Conservation (phyloP, 805 yeast species). For the Cyberlindnera veronae region DNA sequence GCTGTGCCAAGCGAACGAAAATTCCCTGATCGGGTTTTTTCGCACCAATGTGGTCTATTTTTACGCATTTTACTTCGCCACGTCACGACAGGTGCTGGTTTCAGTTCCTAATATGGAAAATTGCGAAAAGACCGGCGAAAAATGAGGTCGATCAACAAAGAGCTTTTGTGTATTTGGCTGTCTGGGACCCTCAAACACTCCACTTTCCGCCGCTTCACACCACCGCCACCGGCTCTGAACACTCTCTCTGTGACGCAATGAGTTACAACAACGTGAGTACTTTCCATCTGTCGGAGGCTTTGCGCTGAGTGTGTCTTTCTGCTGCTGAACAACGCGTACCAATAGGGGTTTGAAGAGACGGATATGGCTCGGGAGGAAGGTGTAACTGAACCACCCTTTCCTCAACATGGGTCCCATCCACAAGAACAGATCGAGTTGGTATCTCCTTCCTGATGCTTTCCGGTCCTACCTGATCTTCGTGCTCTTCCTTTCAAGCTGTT, state of each 20-base stretch:
- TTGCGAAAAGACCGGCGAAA: not conserved
- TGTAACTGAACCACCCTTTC: too few species aligned
- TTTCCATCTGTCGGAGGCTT: not conserved
- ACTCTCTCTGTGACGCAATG: conserved; percentile 3
- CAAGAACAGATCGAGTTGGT: too few species aligned
- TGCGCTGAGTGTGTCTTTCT: not conserved
- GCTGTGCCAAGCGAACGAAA: too few species aligned
- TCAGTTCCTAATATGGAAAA: not conserved
- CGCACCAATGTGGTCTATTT: not conserved
- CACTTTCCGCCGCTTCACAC: not conserved
- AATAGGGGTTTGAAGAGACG: too few species aligned
- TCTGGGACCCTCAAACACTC: too few species aligned
- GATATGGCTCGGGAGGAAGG: conserved; percentile 1
- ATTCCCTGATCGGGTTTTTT: not conserved
- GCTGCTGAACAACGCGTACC: too few species aligned
- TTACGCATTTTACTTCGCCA: too few species aligned
- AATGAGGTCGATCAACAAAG: not conserved
- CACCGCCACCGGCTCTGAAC: not conserved
- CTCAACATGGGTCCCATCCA: too few species aligned
- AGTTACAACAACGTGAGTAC: conserved; percentile 17
- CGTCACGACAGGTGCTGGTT: not conserved
- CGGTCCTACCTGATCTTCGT: too few species aligned
- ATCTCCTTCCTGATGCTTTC: too few species aligned
- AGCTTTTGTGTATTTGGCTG: not conserved
- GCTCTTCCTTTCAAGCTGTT: too few species aligned